phyloP scores from a whole-genome alignment of 1,284 basidiomycete species.

The Ceratobasidium sp. region DNA sequence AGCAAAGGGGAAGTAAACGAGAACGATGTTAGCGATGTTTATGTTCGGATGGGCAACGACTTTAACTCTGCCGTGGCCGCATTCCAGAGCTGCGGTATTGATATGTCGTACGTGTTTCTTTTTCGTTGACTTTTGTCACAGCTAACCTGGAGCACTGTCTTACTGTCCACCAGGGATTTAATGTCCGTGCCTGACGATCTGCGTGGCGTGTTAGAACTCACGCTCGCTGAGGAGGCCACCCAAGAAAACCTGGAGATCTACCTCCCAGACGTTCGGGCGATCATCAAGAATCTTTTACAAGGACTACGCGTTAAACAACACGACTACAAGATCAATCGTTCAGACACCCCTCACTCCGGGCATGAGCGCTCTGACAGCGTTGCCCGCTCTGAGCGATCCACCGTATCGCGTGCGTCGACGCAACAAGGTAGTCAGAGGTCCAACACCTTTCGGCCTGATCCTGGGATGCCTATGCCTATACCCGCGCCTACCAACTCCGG shows the following conservation, averaged over 20 bases:
- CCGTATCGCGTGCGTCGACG: conserved; percentile 11
- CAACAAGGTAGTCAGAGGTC: conserved; percentile 18
- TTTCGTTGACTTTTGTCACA: conserved; percentile 22
- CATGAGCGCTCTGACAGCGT: conserved; percentile 21
- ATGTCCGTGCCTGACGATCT: conserved; percentile 90
- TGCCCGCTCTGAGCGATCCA: conserved; percentile 29
- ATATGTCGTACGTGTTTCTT: conserved; percentile 80
- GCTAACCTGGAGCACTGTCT: conserved; percentile 2
- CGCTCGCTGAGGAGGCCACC: conserved; percentile 89
- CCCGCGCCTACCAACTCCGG: not conserved
- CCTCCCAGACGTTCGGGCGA: conserved; percentile 89
- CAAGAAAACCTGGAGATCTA: conserved; percentile 87
- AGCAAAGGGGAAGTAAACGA: conserved; percentile 81
- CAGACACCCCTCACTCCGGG: not conserved
- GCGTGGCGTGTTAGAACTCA: conserved; percentile 86
- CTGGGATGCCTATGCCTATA: conserved; percentile 11
- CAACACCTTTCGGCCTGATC: conserved; percentile 14
- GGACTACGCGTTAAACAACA: conserved; percentile 93
- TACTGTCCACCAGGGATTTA: conserved; percentile 73
- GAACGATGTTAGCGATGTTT: conserved; percentile 91
- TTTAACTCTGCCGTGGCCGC: conserved; percentile 94
- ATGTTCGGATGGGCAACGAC: conserved; percentile 95
- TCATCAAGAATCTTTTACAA: conserved; percentile 92
- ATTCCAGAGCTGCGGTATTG: conserved; percentile 86
- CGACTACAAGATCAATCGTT: conserved; percentile 60